Percentiles rank a stretch among this genome's conserved stretches.
phyloP scores from a whole-genome alignment of 1,139 yeast genomes.

The Nakaseomyces uthaithaninus region DNA sequence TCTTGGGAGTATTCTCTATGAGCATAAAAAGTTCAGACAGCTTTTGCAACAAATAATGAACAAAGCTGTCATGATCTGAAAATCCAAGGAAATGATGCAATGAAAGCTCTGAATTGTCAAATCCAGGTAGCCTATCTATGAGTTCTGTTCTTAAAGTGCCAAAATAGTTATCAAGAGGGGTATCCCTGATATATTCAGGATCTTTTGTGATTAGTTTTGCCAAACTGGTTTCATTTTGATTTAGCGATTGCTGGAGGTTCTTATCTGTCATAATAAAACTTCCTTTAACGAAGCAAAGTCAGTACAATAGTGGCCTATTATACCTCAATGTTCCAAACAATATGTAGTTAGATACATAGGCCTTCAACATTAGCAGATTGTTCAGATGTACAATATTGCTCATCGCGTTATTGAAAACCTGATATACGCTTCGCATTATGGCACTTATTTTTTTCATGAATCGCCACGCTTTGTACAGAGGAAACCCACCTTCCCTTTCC shows the following conservation, averaged over 20 bases:
- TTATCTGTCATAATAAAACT: conserved; percentile 4
- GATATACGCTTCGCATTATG: too few species aligned
- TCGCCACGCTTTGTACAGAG: too few species aligned
- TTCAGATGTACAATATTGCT: too few species aligned
- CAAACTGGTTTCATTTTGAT: conserved; percentile 5
- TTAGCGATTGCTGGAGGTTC: too few species aligned
- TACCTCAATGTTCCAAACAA: too few species aligned
- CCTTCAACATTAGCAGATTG: too few species aligned
- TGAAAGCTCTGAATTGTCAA: not conserved
- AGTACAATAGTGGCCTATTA: too few species aligned
- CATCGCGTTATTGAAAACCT: not conserved
- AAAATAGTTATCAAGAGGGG: conserved; percentile 35
- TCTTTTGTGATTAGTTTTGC: conserved; percentile 10
- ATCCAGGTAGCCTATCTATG: conserved; percentile 11
- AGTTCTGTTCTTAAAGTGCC: conserved; percentile 17
- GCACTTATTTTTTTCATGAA: too few species aligned
- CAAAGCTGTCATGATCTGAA: conserved; percentile 26
- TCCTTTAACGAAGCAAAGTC: too few species aligned
- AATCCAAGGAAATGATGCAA: conserved; percentile 18
- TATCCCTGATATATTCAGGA: conserved; percentile 31
- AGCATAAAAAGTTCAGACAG: conserved; percentile 14
- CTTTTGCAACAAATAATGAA: conserved; percentile 21
- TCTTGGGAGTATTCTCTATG: conserved; percentile 9
- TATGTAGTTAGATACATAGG: not conserved
- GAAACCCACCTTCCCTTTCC: too few species aligned